Percentiles rank a stretch among this genome's conserved stretches.
These are phyloP conservation scores for Jaapia argillacea DNA, from an alignment of 768 basidiomycete species.

Conservation along the genomic window DNA sequence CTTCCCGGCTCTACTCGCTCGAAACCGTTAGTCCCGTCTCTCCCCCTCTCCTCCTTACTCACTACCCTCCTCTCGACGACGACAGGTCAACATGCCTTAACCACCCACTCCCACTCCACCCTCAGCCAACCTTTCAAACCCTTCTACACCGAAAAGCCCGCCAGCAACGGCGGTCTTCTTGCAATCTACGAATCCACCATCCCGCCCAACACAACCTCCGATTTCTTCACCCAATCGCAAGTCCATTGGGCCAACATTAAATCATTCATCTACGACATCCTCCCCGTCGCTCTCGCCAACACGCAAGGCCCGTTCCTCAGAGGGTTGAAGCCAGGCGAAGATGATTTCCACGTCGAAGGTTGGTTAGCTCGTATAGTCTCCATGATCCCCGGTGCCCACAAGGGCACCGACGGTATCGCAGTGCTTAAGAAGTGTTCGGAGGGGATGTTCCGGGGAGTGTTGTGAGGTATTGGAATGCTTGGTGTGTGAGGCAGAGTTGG, in stretches of 20 bases:
- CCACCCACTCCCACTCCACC: constrained; percentile 22
- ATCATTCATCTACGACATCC: constrained; percentile 26
- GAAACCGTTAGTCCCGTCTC: constrained; percentile 25
- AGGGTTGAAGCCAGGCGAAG: constrained; percentile 36
- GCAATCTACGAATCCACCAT: constrained; percentile 30
- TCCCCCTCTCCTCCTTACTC: too few species aligned
- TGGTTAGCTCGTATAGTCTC: constrained; percentile 45
- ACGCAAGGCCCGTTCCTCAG: constrained; percentile 32
- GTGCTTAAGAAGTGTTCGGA: constrained; percentile 28
- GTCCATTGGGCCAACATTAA: constrained; percentile 28
- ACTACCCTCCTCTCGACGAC: too few species aligned
- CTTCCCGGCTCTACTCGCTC: constrained; percentile 24
- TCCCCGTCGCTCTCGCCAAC: constrained; percentile 29
- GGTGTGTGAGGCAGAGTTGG: constrained; percentile 36
- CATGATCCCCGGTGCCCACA: constrained; percentile 24
- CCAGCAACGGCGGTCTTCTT: constrained; percentile 28
- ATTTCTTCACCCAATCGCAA: constrained; percentile 28
- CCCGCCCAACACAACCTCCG: constrained; percentile 21
- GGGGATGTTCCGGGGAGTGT: constrained; percentile 27
- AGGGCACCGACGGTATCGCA: constrained; percentile 25
- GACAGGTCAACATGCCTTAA: constrained; percentile 34
- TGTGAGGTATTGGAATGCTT: constrained; percentile 31
- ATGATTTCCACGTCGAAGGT: constrained; percentile 43
- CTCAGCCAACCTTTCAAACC: constrained; percentile 26
- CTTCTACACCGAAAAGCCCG: constrained; percentile 34